Percentiles rank a stretch among this genome's conserved stretches.
phyloP scores from a whole-genome alignment of 768 basidiomycete species.

The Kwoniella botswanensis region DNA sequence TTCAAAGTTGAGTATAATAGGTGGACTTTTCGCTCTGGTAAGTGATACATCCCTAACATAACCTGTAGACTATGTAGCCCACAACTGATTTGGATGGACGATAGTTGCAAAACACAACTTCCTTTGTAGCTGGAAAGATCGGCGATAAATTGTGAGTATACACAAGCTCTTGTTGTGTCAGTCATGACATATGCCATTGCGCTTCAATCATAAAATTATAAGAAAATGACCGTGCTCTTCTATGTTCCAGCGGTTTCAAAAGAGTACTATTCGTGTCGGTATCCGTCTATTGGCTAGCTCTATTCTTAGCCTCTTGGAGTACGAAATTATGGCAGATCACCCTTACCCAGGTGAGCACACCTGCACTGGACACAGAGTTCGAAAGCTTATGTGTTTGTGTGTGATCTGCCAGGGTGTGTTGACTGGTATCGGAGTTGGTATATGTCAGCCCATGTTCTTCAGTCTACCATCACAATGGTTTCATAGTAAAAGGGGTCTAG shows the following conservation, averaged over 20 bases:
- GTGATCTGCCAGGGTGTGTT: conserved; percentile 5
- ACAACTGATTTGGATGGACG: too few species aligned
- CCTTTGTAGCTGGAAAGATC: conserved; percentile 33
- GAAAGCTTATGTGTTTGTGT: background rate
- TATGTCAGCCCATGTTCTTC: conserved; percentile 45
- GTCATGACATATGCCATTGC: too few species aligned
- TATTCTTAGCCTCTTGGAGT: conserved; percentile 27
- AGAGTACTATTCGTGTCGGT: conserved; percentile 30
- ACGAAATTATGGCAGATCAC: conserved; percentile 36
- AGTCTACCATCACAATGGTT: conserved; percentile 52
- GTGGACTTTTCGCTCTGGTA: conserved; percentile 14
- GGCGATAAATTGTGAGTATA: conserved; percentile 33
- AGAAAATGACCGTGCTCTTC: background rate
- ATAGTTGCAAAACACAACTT: conserved; percentile 20
- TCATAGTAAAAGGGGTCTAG: conserved; percentile 37
- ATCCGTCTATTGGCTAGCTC: conserved; percentile 25
- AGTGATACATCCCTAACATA: too few species aligned
- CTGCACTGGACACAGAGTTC: too few species aligned
- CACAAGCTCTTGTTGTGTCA: too few species aligned
- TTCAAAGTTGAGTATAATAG: conserved; percentile 16
- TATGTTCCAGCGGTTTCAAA: conserved; percentile 28
- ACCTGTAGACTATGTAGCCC: too few species aligned
- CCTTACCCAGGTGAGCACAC: conserved; percentile 28
- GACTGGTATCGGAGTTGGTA: conserved; percentile 31
- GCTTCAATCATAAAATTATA: too few species aligned